A percentile compares a stretch with the other conserved stretches of the same genome.
phyloP scores from a whole-genome alignment of 805 yeast species.

The Brettanomyces custersianus region DNA sequence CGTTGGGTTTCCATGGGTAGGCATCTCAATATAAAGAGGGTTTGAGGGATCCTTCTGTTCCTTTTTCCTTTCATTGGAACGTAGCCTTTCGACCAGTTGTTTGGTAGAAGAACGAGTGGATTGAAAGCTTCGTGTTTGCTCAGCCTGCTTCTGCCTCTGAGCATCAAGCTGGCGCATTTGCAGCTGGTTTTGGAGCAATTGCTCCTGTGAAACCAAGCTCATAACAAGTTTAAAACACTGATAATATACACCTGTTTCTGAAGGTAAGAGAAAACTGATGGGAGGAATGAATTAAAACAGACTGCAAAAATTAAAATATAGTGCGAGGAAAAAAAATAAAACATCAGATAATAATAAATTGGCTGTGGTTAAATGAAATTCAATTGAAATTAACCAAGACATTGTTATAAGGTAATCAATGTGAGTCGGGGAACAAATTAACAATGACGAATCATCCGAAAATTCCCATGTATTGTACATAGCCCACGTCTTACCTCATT shows the following conservation, averaged over 20 bases:
- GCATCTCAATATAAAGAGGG: constrained; percentile 41
- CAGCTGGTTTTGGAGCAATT: constrained; percentile 35
- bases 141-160: constrained; percentile 33
- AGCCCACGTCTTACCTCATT: too few species aligned
- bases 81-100: constrained; percentile 17
- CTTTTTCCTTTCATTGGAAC: constrained; percentile 12
- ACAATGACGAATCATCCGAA: too few species aligned
- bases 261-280: too few species aligned
- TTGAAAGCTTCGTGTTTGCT: constrained; percentile 35
- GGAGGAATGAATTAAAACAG: not conserved
- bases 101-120: constrained; percentile 19
- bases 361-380: too few species aligned
- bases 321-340: not conserved
- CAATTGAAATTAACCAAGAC: too few species aligned
- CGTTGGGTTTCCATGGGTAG: constrained; percentile 67
- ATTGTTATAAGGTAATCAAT: too few species aligned
- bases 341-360: not conserved
- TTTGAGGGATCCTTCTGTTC: constrained; percentile 34
- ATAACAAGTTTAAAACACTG: constrained; percentile 6
- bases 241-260: not conserved
- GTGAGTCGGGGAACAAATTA: too few species aligned
- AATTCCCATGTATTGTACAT: too few species aligned
- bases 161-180: constrained; percentile 37
- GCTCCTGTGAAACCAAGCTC: constrained; percentile 33
- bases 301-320: not conserved